Evolutionary conservation across 805 yeast species (phyloP).

Genomic region (Barnettozyma wickerhamii): DNA sequence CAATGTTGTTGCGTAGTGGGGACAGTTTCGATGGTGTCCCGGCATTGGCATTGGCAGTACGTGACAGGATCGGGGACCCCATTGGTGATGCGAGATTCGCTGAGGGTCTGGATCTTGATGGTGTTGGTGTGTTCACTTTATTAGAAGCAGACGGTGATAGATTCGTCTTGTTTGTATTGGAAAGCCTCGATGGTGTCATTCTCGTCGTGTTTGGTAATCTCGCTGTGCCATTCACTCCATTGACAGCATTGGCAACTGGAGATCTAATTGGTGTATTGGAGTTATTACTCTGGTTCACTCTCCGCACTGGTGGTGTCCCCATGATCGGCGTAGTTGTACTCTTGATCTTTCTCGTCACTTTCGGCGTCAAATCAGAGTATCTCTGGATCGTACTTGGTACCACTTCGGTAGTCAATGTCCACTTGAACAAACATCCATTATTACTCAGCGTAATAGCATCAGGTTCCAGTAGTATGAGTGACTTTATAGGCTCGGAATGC

Average conservation of each 20-base stretch:
- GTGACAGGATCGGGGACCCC: no score
- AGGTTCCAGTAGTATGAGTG: slow-evolving; percentile 28
- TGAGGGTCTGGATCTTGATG: slow-evolving; percentile 1
- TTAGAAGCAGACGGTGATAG: slow-evolving; percentile 19
- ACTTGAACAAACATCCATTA: slow-evolving; percentile 52
- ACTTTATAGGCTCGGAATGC: slow-evolving; percentile 48
- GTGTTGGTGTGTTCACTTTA: background rate
- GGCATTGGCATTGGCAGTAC: no score
- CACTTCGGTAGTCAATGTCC: slow-evolving; percentile 28
- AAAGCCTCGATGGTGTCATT: slow-evolving; percentile 22
- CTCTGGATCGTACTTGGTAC: slow-evolving; percentile 11
- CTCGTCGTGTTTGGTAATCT: slow-evolving; percentile 19
- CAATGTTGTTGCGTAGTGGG: background rate
- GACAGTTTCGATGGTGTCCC: slow-evolving; percentile 8
- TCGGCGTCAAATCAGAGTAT: slow-evolving; percentile 22
- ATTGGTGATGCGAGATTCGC: background rate
- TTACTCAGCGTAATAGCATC: slow-evolving; percentile 40
- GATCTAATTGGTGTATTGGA: slow-evolving; percentile 3
- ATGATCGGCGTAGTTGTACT: slow-evolving; percentile 2
- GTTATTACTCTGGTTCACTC: background rate
- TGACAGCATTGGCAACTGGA: background rate
- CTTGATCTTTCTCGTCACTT: slow-evolving; percentile 25
- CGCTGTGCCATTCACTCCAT: slow-evolving; percentile 11
- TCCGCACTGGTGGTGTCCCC: slow-evolving; percentile 1
- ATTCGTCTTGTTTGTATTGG: slow-evolving; percentile 15